Evolutionary conservation across 805 yeast species (phyloP), one percentile per base, ranked within the genome.

Genomic region (Candida krabiensis): DNA sequence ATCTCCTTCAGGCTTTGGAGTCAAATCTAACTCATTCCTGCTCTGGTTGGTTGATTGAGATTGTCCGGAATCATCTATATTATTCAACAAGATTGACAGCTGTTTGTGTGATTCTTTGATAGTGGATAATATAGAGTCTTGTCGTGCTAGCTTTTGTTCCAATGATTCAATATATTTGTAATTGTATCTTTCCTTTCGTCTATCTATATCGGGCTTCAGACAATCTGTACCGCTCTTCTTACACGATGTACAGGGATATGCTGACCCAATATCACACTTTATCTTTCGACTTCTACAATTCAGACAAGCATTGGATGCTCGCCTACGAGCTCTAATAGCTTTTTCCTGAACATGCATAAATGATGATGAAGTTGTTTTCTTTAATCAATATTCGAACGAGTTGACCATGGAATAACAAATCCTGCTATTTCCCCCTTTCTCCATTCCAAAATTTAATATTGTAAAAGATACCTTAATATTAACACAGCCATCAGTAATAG

Each of bases 181-280:
- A 11, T 49, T 35, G n/a, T 45, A 53, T 19, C 58, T 35, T 6
- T 30, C 32, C 15, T 44, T 35, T 26, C 56, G 22, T 24, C 38
- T 44, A 43, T 53, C 56, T 3, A 19, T 15, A 9, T 27, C 22
- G 3, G 49, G 25, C 18, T 18, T 28, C 3, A 29, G 23, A 31
- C 60, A 55, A n/a, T 40, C 35, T 1, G 30, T 9, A 3, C 35
- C 26, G 5, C 30, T 18, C 17, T 38, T 46, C 8, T 11, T 11
- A 33, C 60, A 55, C n/a, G 38, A 38, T 4, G 47, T n/a, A 35
- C 60, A 55, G 6, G 58, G 58, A 17, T 37, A 13, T 9, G 21
- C 21, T 5, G n/a, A 14, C 9, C 28, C 17, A 3, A 38, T 12
- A 28, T 50, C 42, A 32, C 58, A 55, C 35, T 51, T 52, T 6